Base-by-base conservation (phyloP, 1,139 yeast genomes). In the Suhomyces terraborum region DNA sequence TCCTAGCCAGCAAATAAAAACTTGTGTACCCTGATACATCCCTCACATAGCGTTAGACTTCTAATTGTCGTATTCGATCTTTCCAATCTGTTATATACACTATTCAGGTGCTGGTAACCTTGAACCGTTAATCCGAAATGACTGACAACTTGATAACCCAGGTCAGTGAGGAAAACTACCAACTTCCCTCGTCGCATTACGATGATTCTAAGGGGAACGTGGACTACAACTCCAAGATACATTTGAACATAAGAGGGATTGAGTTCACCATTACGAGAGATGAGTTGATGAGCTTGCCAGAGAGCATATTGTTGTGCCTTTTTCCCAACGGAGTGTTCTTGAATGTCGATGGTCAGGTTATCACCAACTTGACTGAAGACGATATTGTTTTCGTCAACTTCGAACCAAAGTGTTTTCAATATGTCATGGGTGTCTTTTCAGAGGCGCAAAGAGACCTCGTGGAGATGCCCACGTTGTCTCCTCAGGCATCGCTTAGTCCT, bases 281-380 rank as follows among this genome's bases (percentile, higher is more conserved):
- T 52, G 96, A 88, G 59, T 75, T 93, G 51, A 83, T 89, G 85
- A 81, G 91, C 42, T 69, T 93, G 39, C 98, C 98, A 1, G 98
- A 94, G 61, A 82, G 93, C 49, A 82, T 94, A 23, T 69, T 94
- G 47, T 75, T 91, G 42, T 88, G 97, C 52, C 66, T 88, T 41
- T 94, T 82, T 62, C 96, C 98, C 12, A 87, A 88, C 51, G 97
- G 98, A 26, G 91, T 89, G 6, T 84, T 87, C 58, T 74, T 87
- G 45, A 94, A 88, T 58, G 73, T 74, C 41, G 66, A 78, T 39
- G 95, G 94, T 3, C 82, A 80, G 45, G 84, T 84, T n/a, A 84
- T 86, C 41, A 76, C 86, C 32, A 84, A 84, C 51, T 64, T 85
- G 55, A 82, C 93, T 0, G 91, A 86, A 49, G 82, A 82, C 9